Conservation (phyloP, 2,329 filamentous ascomycete genomes). For the Penicillium decumbens region DNA sequence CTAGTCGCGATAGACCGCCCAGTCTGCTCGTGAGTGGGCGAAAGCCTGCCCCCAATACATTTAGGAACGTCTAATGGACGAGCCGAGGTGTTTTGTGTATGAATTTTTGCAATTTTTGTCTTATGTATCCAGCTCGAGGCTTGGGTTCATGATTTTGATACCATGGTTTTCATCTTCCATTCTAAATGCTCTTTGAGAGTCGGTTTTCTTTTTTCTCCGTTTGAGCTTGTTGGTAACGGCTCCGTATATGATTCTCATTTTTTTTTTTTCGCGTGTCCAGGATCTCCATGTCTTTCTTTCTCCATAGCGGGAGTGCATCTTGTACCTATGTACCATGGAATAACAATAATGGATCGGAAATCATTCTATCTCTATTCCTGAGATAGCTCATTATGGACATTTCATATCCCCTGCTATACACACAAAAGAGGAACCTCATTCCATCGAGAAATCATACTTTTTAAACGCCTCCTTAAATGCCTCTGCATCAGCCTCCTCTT, state of each 20-base stretch:
- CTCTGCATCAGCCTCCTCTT: conserved; percentile 73
- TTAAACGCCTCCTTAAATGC: conserved; percentile 78
- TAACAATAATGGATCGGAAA: no score
- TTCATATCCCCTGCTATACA: no score
- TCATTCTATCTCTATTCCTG: no score
- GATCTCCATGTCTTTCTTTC: not conserved
- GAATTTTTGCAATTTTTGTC: not conserved
- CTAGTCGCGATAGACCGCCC: conserved; percentile 33
- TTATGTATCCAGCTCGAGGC: not conserved
- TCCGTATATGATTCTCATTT: not conserved
- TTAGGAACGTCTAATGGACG: conserved; percentile 29
- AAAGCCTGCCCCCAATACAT: conserved; percentile 34
- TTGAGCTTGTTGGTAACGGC: not conserved
- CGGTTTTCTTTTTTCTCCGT: not conserved
- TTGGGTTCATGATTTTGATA: conserved; percentile 10
- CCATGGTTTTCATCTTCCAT: conserved; percentile 6
- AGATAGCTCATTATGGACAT: no score
- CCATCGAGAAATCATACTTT: conserved; percentile 74
- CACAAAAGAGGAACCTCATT: not conserved
- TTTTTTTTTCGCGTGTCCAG: not conserved
- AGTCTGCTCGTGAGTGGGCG: conserved; percentile 41
- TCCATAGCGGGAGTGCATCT: not conserved
- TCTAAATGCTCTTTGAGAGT: conserved; percentile 1
- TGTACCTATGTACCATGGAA: not conserved
- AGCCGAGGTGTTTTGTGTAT: not conserved